phyloP scores from a whole-genome alignment of 495 filamentous ascomycete genomes.

The Bombardia bombarda region DNA sequence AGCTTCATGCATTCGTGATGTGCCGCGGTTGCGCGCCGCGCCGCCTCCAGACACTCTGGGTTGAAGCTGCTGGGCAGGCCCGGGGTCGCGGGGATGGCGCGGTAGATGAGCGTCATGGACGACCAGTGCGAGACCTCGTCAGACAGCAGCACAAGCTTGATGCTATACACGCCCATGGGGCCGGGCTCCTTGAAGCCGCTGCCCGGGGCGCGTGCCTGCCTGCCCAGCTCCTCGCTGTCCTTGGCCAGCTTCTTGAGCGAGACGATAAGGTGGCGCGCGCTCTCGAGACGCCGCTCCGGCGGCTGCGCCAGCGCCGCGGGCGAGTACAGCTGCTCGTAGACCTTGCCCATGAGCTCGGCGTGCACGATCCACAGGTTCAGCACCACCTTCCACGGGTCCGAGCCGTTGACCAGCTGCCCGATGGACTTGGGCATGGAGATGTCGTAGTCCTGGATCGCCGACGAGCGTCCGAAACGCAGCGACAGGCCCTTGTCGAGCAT shows the following conservation, averaged over 20 bases:
- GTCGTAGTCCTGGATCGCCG: slow-evolving; percentile 56
- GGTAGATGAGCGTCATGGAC: slow-evolving; percentile 52
- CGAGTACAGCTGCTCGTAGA: slow-evolving; percentile 55
- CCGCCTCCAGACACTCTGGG: slow-evolving; percentile 52
- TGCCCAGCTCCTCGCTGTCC: not conserved
- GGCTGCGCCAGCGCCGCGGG: slow-evolving; percentile 47
- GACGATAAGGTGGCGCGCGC: slow-evolving; percentile 22
- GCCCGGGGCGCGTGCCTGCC: not conserved
- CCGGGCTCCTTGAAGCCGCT: slow-evolving; percentile 5
- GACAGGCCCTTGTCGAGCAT: slow-evolving; percentile 53
- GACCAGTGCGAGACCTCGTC: slow-evolving; percentile 50
- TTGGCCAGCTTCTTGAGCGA: slow-evolving; percentile 12
- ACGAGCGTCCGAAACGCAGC: slow-evolving; percentile 55
- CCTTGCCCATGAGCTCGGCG: slow-evolving; percentile 47
- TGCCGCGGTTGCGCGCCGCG: slow-evolving; percentile 43
- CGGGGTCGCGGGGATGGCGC: slow-evolving; percentile 41
- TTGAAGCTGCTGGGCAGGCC: slow-evolving; percentile 28
- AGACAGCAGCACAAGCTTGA: slow-evolving; percentile 41
- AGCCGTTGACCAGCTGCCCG: slow-evolving; percentile 19
- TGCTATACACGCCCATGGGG: slow-evolving; percentile 12
- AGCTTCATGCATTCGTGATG: slow-evolving; percentile 48
- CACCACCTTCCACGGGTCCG: slow-evolving; percentile 27
- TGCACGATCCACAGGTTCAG: slow-evolving; percentile 44
- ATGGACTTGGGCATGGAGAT: slow-evolving; percentile 42
- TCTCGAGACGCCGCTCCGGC: slow-evolving; percentile 34